A percentile compares a stretch with the other conserved stretches of the same genome.
Evolutionary conservation across 2,329 filamentous ascomycete genomes (phyloP).

Genomic region (Thielaviopsis punctulata): DNA sequence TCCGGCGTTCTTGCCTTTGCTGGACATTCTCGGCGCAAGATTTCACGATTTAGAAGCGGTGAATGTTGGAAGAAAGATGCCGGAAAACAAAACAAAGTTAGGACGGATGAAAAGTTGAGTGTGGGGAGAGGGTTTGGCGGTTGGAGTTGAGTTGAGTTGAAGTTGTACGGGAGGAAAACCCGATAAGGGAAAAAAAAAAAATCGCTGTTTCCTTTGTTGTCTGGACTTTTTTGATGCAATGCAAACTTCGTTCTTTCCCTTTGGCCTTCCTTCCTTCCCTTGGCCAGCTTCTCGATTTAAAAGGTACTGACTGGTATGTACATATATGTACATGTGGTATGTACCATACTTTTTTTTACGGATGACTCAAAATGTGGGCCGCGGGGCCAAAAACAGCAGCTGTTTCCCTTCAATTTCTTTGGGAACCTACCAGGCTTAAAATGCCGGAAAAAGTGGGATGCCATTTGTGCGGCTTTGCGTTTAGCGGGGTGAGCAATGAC

Average conservation of each 20-base stretch:
- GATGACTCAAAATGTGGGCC: slow-evolving; percentile 9
- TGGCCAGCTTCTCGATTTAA: not conserved
- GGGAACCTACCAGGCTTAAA: not conserved
- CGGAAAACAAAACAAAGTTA: no score
- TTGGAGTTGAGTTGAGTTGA: no score
- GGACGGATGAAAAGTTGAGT: no score
- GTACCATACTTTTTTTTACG: not conserved
- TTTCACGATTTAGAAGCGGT: not conserved
- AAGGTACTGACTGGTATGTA: no score
- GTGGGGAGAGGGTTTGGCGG: no score
- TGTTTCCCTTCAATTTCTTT: not conserved
- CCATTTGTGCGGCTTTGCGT: not conserved
- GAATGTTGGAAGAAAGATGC: not conserved
- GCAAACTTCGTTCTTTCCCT: no score
- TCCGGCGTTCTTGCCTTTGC: slow-evolving; percentile 17
- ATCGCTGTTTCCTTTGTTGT: no score
- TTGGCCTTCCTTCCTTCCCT: not conserved
- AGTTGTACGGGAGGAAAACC: no score
- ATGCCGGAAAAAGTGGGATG: not conserved
- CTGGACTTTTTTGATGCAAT: no score
- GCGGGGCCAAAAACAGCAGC: not conserved
- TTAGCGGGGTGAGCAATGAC: no score
- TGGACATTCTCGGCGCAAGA: slow-evolving; percentile 4
- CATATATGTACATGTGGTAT: no score
- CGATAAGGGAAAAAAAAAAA: no score